Evolutionary conservation across 169 alveolate species (phyloP).

Genomic region (Perkinsus chesapeaki): DNA sequence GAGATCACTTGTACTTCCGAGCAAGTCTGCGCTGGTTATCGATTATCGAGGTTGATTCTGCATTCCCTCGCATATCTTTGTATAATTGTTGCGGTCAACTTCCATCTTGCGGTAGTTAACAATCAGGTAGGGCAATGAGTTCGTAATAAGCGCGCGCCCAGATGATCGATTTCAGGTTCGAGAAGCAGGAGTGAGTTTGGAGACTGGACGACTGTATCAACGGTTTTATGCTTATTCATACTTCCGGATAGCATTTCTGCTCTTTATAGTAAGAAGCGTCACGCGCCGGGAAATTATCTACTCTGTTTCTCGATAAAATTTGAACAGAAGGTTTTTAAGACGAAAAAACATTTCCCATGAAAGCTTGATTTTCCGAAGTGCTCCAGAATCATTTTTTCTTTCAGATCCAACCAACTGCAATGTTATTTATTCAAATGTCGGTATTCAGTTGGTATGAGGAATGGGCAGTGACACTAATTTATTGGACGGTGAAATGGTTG

Average conservation of each 20-base stretch:
- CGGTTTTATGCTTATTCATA: background rate
- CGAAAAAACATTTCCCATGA: too few species aligned
- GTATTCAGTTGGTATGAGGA: background rate
- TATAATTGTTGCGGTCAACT: background rate
- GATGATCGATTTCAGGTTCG: background rate
- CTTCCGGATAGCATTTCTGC: background rate
- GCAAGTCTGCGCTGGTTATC: background rate
- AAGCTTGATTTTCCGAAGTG: background rate
- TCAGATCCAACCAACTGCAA: background rate
- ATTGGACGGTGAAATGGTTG: background rate
- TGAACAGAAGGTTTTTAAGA: too few species aligned
- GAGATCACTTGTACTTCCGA: background rate
- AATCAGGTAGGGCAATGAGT: background rate
- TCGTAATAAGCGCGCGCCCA: background rate
- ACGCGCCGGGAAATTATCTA: too few species aligned
- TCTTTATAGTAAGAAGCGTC: background rate
- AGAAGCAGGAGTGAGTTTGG: background rate
- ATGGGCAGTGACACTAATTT: background rate
- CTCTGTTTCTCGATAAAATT: too few species aligned
- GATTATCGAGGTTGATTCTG: background rate
- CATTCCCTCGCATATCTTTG: background rate
- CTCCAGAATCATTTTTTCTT: background rate
- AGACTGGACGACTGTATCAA: background rate
- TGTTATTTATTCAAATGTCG: background rate
- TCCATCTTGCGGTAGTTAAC: background rate